Evolutionary conservation across 176 grass and related monocot species (phyloP).

Genomic region (Oryza coarctata): DNA sequence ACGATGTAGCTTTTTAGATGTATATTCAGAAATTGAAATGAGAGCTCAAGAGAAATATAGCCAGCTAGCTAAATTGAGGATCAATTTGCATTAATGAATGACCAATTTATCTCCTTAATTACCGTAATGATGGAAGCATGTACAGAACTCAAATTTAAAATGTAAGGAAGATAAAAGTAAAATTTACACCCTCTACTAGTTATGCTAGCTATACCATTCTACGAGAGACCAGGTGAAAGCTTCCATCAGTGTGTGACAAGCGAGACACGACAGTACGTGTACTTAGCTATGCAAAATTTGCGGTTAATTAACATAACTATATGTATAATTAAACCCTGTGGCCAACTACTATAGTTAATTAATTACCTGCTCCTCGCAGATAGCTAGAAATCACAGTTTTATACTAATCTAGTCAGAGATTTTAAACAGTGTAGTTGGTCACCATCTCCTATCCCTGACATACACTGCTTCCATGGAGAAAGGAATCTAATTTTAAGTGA

Average conservation of each 20-base stretch:
- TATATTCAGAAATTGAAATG: neutral
- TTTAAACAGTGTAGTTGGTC: neutral
- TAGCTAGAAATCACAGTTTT: neutral
- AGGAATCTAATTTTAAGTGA: conserved; percentile 37
- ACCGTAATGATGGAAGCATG: neutral
- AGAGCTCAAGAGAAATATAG: too few species aligned
- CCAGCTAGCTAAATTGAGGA: neutral
- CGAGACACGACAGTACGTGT: conserved; percentile 31
- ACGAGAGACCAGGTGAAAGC: neutral
- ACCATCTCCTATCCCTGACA: conserved; percentile 32
- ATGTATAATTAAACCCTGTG: neutral
- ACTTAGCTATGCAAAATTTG: neutral
- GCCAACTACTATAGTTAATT: neutral
- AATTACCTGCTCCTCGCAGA: neutral
- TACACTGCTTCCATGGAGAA: conserved; percentile 26
- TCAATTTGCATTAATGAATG: neutral
- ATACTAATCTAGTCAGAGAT: conserved; percentile 8
- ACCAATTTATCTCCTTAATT: neutral
- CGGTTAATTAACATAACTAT: neutral
- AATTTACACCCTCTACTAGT: neutral
- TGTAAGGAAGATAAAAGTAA: neutral
- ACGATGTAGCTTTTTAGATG: neutral
- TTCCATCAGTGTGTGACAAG: conserved; percentile 15
- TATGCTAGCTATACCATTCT: neutral
- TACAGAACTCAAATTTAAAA: neutral